Percentiles rank a stretch among this genome's conserved stretches.
These are phyloP conservation scores for Phytophthora rubi DNA, from an alignment of 352 stramenopile species.

Conservation along the genomic window DNA sequence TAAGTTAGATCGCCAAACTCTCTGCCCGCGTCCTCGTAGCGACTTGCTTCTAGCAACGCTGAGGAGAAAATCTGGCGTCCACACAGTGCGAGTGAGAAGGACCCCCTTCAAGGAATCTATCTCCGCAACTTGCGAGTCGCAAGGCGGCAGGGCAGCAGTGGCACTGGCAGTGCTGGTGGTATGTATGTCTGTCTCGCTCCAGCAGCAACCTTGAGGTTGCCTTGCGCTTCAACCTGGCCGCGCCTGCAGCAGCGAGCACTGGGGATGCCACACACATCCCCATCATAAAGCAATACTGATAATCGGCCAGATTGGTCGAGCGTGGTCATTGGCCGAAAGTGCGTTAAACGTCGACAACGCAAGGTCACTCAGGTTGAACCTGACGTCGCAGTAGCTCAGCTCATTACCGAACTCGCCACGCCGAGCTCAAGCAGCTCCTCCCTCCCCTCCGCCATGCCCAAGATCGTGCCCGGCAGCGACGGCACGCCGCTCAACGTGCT, in stretches of 20 bases:
- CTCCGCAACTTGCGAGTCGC: too few species aligned
- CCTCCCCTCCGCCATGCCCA: constrained; percentile 36
- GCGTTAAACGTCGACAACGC: constrained; percentile 20
- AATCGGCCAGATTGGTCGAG: constrained; percentile 30
- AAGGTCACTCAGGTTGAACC: constrained; percentile 16
- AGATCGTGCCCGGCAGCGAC: constrained; percentile 80
- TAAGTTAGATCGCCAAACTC: too few species aligned
- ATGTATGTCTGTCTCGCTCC: too few species aligned
- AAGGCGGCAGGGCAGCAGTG: too few species aligned
- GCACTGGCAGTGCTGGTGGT: too few species aligned
- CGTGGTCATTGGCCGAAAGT: constrained; percentile 19
- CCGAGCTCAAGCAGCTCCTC: constrained; percentile 5
- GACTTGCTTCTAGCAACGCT: too few species aligned
- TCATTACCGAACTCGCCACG: constrained; percentile 17
- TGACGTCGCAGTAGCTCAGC: neutral
- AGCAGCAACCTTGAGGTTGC: constrained; percentile 6
- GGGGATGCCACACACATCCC: too few species aligned
- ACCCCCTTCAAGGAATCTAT: too few species aligned
- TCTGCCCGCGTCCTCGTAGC: too few species aligned
- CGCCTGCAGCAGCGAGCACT: neutral
- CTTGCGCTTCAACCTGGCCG: constrained; percentile 5
- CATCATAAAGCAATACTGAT: neutral
- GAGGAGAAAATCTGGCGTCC: too few species aligned
- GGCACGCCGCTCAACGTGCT: constrained; percentile 86
- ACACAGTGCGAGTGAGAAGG: too few species aligned